phyloP scores from a whole-genome alignment of 1,284 basidiomycete genomes.

The Porodaedalea pini region DNA sequence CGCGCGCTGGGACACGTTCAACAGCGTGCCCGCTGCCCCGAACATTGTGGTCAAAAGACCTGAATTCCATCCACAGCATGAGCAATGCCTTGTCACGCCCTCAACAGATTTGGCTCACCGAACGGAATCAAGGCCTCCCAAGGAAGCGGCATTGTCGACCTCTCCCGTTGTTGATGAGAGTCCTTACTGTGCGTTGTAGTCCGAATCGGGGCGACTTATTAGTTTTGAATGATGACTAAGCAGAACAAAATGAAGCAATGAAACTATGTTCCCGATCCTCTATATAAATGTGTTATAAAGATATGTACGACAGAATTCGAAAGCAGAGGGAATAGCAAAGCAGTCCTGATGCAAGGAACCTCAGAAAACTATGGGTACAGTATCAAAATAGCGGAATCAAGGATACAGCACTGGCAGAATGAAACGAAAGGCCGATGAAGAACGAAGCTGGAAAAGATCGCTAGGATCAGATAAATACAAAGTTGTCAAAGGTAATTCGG shows the following conservation, averaged over 20 bases:
- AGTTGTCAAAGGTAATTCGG: background rate
- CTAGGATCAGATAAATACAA: background rate
- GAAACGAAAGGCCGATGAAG: background rate
- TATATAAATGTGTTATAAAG: background rate
- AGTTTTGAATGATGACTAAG: background rate
- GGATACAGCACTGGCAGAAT: background rate
- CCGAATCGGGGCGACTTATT: background rate
- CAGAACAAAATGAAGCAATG: too few species aligned
- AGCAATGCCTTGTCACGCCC: background rate
- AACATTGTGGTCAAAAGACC: constrained; percentile 88
- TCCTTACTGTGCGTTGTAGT: too few species aligned
- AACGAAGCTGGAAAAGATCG: background rate
- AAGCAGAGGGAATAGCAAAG: background rate
- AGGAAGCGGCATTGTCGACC: constrained; percentile 75
- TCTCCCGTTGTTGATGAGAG: too few species aligned
- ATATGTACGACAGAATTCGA: background rate
- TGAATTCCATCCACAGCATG: constrained; percentile 30
- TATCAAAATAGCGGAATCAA: background rate
- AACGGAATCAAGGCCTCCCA: constrained; percentile 95
- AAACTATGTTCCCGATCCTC: background rate
- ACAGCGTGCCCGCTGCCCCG: constrained; percentile 80
- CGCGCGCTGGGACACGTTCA: constrained; percentile 70
- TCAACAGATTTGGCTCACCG: constrained; percentile 48
- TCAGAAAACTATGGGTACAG: background rate
- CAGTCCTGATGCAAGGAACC: background rate